Percentiles rank a stretch among this genome's conserved stretches.
These are phyloP conservation scores for Capsella bursapastoris DNA, from an alignment of 345 rosid species.

Conservation along the genomic window DNA sequence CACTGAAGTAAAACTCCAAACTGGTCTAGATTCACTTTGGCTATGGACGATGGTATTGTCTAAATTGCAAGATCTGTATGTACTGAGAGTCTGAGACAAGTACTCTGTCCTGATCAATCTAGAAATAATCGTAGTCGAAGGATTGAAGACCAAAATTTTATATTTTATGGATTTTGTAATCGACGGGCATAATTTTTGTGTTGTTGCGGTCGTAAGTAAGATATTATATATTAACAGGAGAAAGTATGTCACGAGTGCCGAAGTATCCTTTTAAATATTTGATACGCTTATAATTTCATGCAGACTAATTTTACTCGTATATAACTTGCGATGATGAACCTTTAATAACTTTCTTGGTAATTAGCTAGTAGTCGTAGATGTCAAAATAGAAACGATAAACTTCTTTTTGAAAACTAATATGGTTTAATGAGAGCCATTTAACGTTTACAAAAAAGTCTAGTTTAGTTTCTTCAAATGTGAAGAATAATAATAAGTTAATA, in stretches of 20 bases:
- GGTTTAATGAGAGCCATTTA: conserved; percentile 5
- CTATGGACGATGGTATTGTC: background rate
- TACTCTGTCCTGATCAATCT: background rate
- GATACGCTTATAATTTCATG: conserved; percentile 7
- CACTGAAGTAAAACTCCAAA: conserved; percentile 23
- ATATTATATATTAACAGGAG: background rate
- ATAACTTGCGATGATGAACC: conserved; percentile 21
- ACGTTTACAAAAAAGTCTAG: conserved; percentile 7
- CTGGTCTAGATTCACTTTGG: background rate
- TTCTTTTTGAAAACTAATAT: background rate
- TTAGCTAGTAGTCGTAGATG: background rate
- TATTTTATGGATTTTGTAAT: background rate
- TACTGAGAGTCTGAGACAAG: background rate
- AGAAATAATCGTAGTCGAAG: background rate
- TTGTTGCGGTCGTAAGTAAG: background rate
- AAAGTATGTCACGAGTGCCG: background rate
- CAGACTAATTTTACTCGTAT: conserved; percentile 30
- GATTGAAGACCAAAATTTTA: background rate
- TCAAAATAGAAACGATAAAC: background rate
- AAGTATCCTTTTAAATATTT: background rate
- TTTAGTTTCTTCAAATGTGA: conserved; percentile 15
- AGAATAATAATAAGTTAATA: conserved; percentile 41
- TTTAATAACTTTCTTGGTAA: conserved; percentile 3
- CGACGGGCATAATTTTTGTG: background rate
- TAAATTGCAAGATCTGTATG: background rate